These are phyloP conservation scores for Phytophthora constricta DNA, from an alignment of 352 stramenopile species.

Conservation along the genomic window DNA sequence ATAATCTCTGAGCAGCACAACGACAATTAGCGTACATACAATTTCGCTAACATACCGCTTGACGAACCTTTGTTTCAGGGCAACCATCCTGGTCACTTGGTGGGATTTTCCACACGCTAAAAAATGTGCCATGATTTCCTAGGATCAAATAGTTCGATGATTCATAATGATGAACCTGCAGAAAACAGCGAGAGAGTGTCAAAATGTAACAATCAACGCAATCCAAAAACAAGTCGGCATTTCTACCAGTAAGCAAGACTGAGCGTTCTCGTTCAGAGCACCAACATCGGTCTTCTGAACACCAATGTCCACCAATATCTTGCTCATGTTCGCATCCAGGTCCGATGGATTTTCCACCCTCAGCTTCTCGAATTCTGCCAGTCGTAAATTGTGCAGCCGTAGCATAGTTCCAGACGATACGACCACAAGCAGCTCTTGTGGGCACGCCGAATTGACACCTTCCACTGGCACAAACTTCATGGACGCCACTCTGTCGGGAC, in stretches of 20 bases:
- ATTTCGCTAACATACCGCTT: background rate
- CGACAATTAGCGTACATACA: background rate
- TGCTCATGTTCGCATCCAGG: slow-evolving; percentile 9
- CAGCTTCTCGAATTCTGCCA: slow-evolving; percentile 40
- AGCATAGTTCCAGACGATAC: slow-evolving; percentile 31
- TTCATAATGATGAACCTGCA: slow-evolving; percentile 20
- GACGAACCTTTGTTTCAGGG: slow-evolving; percentile 24
- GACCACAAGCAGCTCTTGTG: slow-evolving; percentile 41
- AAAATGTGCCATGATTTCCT: slow-evolving; percentile 29
- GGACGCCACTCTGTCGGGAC: slow-evolving; percentile 20
- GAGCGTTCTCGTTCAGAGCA: slow-evolving; percentile 8
- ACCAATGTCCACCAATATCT: slow-evolving; percentile 36
- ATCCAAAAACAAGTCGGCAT: background rate
- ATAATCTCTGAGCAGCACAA: slow-evolving; percentile 22
- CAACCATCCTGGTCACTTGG: background rate
- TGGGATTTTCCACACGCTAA: slow-evolving; percentile 21
- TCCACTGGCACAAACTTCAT: slow-evolving; percentile 22
- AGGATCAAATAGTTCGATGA: slow-evolving; percentile 17
- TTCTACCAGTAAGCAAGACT: slow-evolving; percentile 34
- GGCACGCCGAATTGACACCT: slow-evolving; percentile 3
- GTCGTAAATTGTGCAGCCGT: slow-evolving; percentile 29
- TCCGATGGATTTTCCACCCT: slow-evolving; percentile 18
- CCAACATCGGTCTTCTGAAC: slow-evolving; percentile 27
- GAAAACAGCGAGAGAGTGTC: slow-evolving; percentile 10
- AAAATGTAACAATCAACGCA: background rate